Conservation (phyloP, 768 basidiomycete genomes). For the Leccinum variicolor region DNA sequence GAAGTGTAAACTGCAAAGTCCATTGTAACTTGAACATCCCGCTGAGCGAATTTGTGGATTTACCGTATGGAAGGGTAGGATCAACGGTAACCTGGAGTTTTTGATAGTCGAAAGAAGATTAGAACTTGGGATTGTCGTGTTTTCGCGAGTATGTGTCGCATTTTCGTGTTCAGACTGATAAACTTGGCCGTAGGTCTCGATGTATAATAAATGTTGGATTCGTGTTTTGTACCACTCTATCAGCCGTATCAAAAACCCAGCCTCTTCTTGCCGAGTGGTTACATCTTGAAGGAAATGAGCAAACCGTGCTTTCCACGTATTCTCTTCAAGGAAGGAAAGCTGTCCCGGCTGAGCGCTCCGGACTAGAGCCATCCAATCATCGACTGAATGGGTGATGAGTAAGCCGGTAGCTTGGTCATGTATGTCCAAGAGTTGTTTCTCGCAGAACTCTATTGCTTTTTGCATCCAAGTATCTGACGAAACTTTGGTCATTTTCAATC, state of each 20-base stretch:
- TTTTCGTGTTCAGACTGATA: conserved; percentile 15
- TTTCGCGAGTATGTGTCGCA: conserved; percentile 6
- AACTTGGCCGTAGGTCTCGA: conserved; percentile 33
- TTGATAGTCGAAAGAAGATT: conserved; percentile 22
- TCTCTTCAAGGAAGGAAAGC: conserved; percentile 24
- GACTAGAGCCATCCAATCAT: conserved; percentile 38
- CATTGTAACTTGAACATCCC: neutral
- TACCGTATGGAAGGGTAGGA: conserved; percentile 50
- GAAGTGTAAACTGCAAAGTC: conserved; percentile 41
- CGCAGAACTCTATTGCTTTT: conserved; percentile 35
- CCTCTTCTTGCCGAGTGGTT: conserved; percentile 34
- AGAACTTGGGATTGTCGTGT: conserved; percentile 15
- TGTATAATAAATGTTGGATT: conserved; percentile 42
- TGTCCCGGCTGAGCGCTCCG: conserved; percentile 24
- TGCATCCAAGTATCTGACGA: conserved; percentile 34
- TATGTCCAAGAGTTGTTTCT: conserved; percentile 34
- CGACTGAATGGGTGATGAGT: conserved; percentile 25
- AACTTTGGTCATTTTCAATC: conserved; percentile 6
- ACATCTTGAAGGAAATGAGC: conserved; percentile 26
- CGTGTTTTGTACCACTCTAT: conserved; percentile 41
- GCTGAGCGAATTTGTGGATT: conserved; percentile 6
- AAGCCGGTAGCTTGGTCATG: conserved; percentile 31
- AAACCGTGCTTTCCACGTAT: conserved; percentile 33
- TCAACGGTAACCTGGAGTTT: conserved; percentile 35
- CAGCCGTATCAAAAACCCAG: conserved; percentile 43